Conservation (phyloP, 805 yeast genomes). For the Alloascoidea africana region DNA sequence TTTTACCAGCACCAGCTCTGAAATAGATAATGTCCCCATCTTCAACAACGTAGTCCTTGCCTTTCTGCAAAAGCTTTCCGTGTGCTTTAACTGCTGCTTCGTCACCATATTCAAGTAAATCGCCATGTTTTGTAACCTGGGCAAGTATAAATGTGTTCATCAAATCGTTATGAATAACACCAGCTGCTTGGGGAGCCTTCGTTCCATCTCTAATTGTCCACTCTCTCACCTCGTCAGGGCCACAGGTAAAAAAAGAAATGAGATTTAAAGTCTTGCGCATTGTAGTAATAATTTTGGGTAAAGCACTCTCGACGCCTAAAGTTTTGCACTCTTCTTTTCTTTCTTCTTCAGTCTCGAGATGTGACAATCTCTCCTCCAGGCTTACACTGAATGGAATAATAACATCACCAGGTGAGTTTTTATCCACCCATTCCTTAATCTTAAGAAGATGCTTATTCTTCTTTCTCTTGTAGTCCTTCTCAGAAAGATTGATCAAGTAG, state of each 20-base stretch:
- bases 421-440: constrained; percentile 85
- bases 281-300: constrained; percentile 72
- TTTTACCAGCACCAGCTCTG: constrained; percentile 91
- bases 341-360: constrained; percentile 74
- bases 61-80: constrained; percentile 83
- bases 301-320: constrained; percentile 60
- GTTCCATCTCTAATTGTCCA: constrained; percentile 93
- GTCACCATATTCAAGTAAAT: constrained; percentile 62
- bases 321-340: constrained; percentile 61
- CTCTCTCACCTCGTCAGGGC: constrained; percentile 93
- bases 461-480: constrained; percentile 75
- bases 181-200: constrained; percentile 98
- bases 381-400: constrained; percentile 90
- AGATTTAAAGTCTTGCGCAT: constrained; percentile 82
- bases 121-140: constrained; percentile 76
- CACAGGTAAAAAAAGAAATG: constrained; percentile 91
- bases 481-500: constrained; percentile 80
- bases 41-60: constrained; percentile 89
- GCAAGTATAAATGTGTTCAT: constrained; percentile 93
- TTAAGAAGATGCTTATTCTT: constrained; percentile 72
- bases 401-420: constrained; percentile 74
- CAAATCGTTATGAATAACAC: constrained; percentile 91
- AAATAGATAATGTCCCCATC: constrained; percentile 88
- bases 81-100: constrained; percentile 73
- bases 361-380: constrained; percentile 83